A percentile compares a stretch with the other conserved stretches of the same genome.
Evolutionary conservation across 345 rosid genomes (phyloP).

Genomic region (Carallia pectinifolia): DNA sequence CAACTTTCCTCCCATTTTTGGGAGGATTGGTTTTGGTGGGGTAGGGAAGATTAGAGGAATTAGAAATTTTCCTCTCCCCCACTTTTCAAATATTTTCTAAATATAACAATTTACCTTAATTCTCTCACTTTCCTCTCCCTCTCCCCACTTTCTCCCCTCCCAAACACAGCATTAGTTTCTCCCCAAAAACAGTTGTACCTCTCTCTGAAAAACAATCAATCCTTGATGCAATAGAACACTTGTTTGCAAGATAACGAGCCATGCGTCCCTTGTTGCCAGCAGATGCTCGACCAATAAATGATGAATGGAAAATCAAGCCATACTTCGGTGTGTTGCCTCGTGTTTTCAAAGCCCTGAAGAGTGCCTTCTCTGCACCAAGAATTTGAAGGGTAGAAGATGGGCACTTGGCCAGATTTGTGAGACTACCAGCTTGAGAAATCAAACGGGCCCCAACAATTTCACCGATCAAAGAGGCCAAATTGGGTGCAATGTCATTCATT

Average conservation of each 20-base stretch:
- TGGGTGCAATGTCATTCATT: slow-evolving; percentile 95
- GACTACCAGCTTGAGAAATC: slow-evolving; percentile 98
- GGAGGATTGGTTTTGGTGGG: too few relatives aligned
- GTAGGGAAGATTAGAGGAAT: too few relatives aligned
- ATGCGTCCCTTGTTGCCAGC: slow-evolving; percentile 92
- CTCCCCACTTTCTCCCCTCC: too few relatives aligned
- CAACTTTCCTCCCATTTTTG: too few relatives aligned
- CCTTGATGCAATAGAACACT: slow-evolving; percentile 91
- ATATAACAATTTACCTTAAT: too few relatives aligned
- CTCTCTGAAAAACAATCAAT: slow-evolving; percentile 89
- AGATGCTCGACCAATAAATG: slow-evolving; percentile 88
- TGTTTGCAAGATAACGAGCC: slow-evolving; percentile 95
- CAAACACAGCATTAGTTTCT: too few relatives aligned
- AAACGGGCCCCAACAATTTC: slow-evolving; percentile 90
- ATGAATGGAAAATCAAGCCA: slow-evolving; percentile 91
- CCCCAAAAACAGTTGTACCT: slow-evolving; percentile 66
- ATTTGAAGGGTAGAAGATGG: slow-evolving; percentile 99
- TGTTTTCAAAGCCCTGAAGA: slow-evolving; percentile 96
- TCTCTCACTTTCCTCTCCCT: too few relatives aligned
- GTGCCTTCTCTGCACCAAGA: slow-evolving; percentile 95
- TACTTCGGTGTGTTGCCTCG: slow-evolving; percentile 94
- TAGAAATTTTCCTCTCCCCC: too few relatives aligned
- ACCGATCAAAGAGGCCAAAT: slow-evolving; percentile 87
- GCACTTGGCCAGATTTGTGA: slow-evolving; percentile 92
- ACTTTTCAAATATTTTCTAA: too few relatives aligned